Evolutionary conservation across 768 basidiomycete genomes (phyloP), one percentile per base, ranked within the genome.

Genomic region (Boletus rubroflammeus): DNA sequence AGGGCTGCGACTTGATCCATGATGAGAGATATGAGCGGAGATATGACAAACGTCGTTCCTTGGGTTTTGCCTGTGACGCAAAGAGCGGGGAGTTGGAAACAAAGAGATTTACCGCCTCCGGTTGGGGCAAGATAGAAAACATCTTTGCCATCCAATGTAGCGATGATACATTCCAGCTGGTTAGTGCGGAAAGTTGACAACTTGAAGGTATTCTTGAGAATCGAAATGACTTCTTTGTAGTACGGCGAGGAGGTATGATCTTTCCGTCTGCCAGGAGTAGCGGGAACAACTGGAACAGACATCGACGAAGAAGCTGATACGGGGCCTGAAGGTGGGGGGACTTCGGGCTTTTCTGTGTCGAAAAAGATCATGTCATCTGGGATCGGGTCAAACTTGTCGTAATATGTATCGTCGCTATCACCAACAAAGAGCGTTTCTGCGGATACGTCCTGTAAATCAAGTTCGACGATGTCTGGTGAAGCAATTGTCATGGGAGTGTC

Each of bases 111-210:
- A 1, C 93, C 93, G 5, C 93, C 93, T 34, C 93, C 94, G 1
- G 97, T 99, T 1, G 97, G 97, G 84, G 98, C 95, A 8, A 98
- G 79, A 17, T 98, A 91, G 60, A 98, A 93, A 17, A 93, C 91
- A 64, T 98, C 96, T 51, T 77, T 81, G 8, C 88, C 93, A 2
- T 78, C 76, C 69, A 99, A 73, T 0, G 89, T 84, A 15, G 87
- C 88, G 41, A 82, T 80, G 58, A 98, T 89, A 2, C 90, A 93
- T 63, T 90, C 86, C 38, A 93, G 78, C 66, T 98, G 97, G 69
- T 98, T 90, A 14, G 69, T 72, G 32, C 96, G 82, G 69, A 98
- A 98, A 1, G 66, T 62, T 0, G 78, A 62, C 14, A 98, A 75
- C 6, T 74, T 73, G 70, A 98, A 98, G 0, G 58, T 69, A 6